A percentile compares a stretch with the other conserved stretches of the same genome.
Evolutionary conservation across 768 basidiomycete genomes (phyloP).

Genomic region (Pleurotus sapidus): DNA sequence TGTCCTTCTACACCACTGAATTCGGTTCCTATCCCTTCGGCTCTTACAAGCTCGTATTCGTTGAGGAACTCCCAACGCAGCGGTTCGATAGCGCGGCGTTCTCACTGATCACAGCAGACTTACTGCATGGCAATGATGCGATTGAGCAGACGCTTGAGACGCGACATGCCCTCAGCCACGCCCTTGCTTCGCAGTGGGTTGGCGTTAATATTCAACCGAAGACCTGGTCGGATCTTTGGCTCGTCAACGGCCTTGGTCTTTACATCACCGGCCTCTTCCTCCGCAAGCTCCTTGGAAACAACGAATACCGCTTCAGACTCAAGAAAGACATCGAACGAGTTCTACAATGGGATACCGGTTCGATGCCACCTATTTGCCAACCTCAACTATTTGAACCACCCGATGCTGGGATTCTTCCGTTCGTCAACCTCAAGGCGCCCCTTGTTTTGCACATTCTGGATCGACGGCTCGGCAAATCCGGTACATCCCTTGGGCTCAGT

Average conservation of each 20-base stretch:
- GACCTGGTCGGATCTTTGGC: constrained; percentile 92
- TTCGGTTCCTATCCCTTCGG: constrained; percentile 96
- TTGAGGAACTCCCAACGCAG: constrained; percentile 81
- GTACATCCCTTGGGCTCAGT: constrained; percentile 90
- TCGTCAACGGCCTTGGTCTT: constrained; percentile 90
- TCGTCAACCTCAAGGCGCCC: constrained; percentile 93
- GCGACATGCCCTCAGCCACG: constrained; percentile 80
- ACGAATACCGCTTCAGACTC: constrained; percentile 93
- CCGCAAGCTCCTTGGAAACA: constrained; percentile 86
- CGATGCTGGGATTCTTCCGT: constrained; percentile 73
- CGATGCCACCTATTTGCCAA: constrained; percentile 91
- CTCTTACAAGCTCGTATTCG: constrained; percentile 92
- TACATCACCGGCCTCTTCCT: constrained; percentile 90
- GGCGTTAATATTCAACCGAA: constrained; percentile 96
- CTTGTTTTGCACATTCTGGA: constrained; percentile 97
- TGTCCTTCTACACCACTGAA: constrained; percentile 89
- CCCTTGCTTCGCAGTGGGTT: constrained; percentile 93
- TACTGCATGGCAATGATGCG: constrained; percentile 83
- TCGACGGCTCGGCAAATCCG: constrained; percentile 89
- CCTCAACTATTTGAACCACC: constrained; percentile 85
- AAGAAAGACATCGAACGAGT: constrained; percentile 97
- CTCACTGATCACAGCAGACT: constrained; percentile 73
- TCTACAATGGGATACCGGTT: constrained; percentile 81
- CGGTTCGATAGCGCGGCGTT: constrained; percentile 86
- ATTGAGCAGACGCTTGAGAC: constrained; percentile 95